These are phyloP conservation scores for Cordyceps cateniannulata DNA, from an alignment of 2,329 filamentous ascomycete species.

Conservation along the genomic window DNA sequence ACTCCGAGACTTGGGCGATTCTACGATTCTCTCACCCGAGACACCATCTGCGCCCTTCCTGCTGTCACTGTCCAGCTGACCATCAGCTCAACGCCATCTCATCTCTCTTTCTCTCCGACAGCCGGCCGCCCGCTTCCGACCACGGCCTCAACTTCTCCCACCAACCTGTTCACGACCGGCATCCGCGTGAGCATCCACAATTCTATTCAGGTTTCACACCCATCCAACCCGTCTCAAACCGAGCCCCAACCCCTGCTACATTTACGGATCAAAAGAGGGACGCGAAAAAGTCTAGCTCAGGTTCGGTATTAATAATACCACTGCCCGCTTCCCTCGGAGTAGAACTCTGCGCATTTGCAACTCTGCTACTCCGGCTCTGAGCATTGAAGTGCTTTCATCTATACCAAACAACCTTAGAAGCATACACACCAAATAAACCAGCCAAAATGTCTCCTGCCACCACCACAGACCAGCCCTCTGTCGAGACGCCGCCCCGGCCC, in stretches of 20 bases:
- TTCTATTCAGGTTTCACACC: not conserved
- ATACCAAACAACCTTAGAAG: not conserved
- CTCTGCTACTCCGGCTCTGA: constrained; percentile 1
- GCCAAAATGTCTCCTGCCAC: constrained; percentile 24
- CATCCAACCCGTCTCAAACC: constrained; percentile 4
- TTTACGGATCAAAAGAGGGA: constrained; percentile 5
- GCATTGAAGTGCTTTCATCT: not conserved
- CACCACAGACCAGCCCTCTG: constrained; percentile 38
- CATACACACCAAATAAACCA: not conserved
- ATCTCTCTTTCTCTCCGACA: constrained; percentile 7
- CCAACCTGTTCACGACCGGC: constrained; percentile 8
- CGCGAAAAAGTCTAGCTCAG: constrained; percentile 6
- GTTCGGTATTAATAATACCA: constrained; percentile 8
- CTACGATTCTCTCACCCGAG: not conserved
- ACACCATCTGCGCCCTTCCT: not conserved
- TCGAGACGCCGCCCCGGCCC: constrained; percentile 67
- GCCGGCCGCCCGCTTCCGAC: constrained; percentile 2
- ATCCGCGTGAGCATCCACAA: constrained; percentile 11
- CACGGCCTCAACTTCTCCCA: not conserved
- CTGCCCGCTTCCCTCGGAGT: constrained; percentile 1
- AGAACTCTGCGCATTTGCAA: not conserved
- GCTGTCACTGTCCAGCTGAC: constrained; percentile 3
- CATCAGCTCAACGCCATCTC: not conserved
- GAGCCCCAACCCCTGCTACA: constrained; percentile 5
- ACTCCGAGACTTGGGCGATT: not conserved